A percentile compares a stretch with the other conserved stretches of the same genome.
These are phyloP conservation scores for Tephrocybe sp. DNA, from an alignment of 768 basidiomycete genomes.

Conservation along the genomic window DNA sequence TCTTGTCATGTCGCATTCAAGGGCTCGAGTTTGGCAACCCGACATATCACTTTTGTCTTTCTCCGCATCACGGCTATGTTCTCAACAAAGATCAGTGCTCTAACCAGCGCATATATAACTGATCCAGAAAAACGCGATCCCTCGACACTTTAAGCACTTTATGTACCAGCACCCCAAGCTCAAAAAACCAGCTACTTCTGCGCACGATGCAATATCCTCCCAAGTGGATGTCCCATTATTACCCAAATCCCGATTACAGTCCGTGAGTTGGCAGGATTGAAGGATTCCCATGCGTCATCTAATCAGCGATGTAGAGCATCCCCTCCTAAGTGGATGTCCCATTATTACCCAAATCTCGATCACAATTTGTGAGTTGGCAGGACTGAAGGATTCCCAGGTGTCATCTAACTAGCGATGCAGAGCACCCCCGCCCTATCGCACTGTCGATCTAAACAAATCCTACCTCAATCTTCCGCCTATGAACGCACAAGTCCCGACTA, in stretches of 20 bases:
- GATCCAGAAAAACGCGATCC: background rate
- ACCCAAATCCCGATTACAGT: background rate
- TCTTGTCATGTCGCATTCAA: background rate
- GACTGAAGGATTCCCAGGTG: background rate
- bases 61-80: slow-evolving; percentile 4
- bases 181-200: background rate
- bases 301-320: too few species aligned
- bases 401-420: too few species aligned
- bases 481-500: background rate
- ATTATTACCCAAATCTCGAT: background rate
- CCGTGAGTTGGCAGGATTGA: background rate
- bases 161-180: background rate
- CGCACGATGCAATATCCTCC: slow-evolving; percentile 1
- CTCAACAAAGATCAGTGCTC: slow-evolving; percentile 7
- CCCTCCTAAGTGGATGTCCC: background rate
- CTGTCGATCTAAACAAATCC: too few species aligned
- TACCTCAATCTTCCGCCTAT: background rate
- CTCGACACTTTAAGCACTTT: background rate
- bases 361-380: slow-evolving; percentile 1
- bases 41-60: slow-evolving; percentile 8
- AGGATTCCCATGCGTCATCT: background rate
- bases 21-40: background rate
- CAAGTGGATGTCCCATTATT: background rate
- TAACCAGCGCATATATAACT: background rate
- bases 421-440: background rate